Percentiles rank a stretch among this genome's conserved stretches.
Conservation (phyloP, 1,139 yeast species). For the Yamadazyma blattariae region DNA sequence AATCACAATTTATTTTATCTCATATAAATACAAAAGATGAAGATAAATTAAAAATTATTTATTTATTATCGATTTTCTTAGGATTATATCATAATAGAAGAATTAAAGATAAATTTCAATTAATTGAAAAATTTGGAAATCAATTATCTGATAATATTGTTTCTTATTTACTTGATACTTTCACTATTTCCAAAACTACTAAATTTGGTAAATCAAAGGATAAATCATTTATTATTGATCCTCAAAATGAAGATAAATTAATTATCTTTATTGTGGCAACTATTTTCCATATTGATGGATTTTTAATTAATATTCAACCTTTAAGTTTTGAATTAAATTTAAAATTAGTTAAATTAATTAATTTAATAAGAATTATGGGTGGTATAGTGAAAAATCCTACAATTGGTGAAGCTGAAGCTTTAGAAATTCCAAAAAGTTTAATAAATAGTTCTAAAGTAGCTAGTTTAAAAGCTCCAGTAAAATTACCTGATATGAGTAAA, state of each 20-base stretch:
- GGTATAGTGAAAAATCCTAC: slow-evolving; percentile 74
- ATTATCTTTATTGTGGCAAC: slow-evolving; percentile 74
- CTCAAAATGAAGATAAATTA: slow-evolving; percentile 81
- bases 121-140: slow-evolving; percentile 56
- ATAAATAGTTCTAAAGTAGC: slow-evolving; percentile 78
- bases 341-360: slow-evolving; percentile 71
- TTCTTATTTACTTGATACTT: slow-evolving; percentile 71
- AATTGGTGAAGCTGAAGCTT: slow-evolving; percentile 79
- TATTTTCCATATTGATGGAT: slow-evolving; percentile 73
- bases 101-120: slow-evolving; percentile 53
- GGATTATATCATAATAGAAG: slow-evolving; percentile 80
- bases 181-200: slow-evolving; percentile 64
- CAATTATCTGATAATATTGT: slow-evolving; percentile 70
- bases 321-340: slow-evolving; percentile 81
- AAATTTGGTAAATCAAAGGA: slow-evolving; percentile 72
- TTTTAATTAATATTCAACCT: slow-evolving; percentile 72
- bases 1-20: slow-evolving; percentile 52
- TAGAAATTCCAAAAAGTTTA: slow-evolving; percentile 67
- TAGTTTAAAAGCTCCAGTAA: slow-evolving; percentile 81
- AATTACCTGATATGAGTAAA: slow-evolving; percentile 78
- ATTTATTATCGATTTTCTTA: slow-evolving; percentile 73
- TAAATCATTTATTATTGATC: slow-evolving; percentile 74
- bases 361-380: slow-evolving; percentile 78
- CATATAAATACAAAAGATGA: slow-evolving; percentile 49
- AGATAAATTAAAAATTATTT: slow-evolving; percentile 64